A percentile compares a stretch with the other conserved stretches of the same genome.
phyloP scores from a whole-genome alignment of 805 yeast genomes.

The Danielozyma ontarioensis region DNA sequence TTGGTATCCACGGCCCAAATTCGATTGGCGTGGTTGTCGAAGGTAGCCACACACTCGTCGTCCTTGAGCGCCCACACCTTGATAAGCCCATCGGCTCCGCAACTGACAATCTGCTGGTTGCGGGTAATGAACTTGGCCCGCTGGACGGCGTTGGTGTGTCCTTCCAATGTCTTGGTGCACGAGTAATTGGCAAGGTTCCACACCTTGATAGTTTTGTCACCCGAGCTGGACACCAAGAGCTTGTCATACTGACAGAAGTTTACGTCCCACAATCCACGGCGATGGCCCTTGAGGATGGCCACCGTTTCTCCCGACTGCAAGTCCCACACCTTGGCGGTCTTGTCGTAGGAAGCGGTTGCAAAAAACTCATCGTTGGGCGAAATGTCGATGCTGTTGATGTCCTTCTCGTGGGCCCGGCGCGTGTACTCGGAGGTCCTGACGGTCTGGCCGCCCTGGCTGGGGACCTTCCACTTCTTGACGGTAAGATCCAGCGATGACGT shows the following conservation, averaged over 20 bases:
- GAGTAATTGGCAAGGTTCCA: slow-evolving; percentile 82
- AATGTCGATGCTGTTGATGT: slow-evolving; percentile 82
- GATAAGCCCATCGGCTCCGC: slow-evolving; percentile 93
- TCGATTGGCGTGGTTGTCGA: slow-evolving; percentile 88
- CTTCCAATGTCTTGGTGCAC: slow-evolving; percentile 82
- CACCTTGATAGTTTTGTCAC: slow-evolving; percentile 83
- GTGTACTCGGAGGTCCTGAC: slow-evolving; percentile 76
- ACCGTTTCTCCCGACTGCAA: slow-evolving; percentile 78
- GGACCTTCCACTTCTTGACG: slow-evolving; percentile 78
- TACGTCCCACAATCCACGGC: slow-evolving; percentile 92
- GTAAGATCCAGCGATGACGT: slow-evolving; percentile 85
- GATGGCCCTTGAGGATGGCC: slow-evolving; percentile 84
- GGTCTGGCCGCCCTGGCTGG: slow-evolving; percentile 30
- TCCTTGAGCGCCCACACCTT: slow-evolving; percentile 79
- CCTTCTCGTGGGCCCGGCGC: slow-evolving; percentile 94
- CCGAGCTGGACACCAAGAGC: slow-evolving; percentile 75
- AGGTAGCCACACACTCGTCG: slow-evolving; percentile 71
- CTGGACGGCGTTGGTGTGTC: slow-evolving; percentile 90
- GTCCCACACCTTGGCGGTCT: slow-evolving; percentile 88
- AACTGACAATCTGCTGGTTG: slow-evolving; percentile 62
- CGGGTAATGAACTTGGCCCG: slow-evolving; percentile 65
- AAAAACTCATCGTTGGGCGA: slow-evolving; percentile 86
- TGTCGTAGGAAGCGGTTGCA: slow-evolving; percentile 94
- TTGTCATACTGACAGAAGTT: slow-evolving; percentile 78
- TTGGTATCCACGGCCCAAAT: slow-evolving; percentile 83